Evolutionary conservation across 495 filamentous ascomycete species (phyloP).

Genomic region (Neurospora pannonica): DNA sequence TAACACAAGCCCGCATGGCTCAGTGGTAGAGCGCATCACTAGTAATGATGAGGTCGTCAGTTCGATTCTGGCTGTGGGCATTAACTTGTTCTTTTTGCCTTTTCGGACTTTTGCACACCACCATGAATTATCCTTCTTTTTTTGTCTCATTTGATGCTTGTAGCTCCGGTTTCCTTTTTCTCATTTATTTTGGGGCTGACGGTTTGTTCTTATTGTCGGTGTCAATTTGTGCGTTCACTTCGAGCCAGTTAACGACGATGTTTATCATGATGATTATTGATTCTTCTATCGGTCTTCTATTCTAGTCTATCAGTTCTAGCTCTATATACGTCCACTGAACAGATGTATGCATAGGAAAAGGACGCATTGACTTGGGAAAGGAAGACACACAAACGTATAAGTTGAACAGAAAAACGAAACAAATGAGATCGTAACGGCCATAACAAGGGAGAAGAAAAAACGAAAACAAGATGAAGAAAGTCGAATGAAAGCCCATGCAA

Average conservation of each 20-base stretch:
- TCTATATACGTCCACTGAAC: not conserved
- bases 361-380: too few relatives aligned
- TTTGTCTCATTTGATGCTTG: too few relatives aligned
- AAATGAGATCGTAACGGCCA: not conserved
- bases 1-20: conserved; percentile 12
- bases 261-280: not conserved
- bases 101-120: not conserved
- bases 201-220: too few relatives aligned
- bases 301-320: not conserved
- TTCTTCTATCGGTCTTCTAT: not conserved
- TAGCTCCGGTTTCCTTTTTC: not conserved
- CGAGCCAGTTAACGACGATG: too few relatives aligned
- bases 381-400: not conserved
- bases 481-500: not conserved
- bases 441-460: not conserved
- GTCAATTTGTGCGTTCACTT: too few relatives aligned
- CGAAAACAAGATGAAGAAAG: not conserved
- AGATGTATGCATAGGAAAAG: not conserved
- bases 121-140: not conserved
- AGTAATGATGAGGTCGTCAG: conserved; percentile 18
- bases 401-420: not conserved
- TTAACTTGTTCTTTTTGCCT: not conserved
- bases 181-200: not conserved
- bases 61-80: conserved; percentile 19
- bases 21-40: conserved; percentile 20